phyloP scores from a whole-genome alignment of 2,329 filamentous ascomycete species.

The Chaetomiaceae sp. region DNA sequence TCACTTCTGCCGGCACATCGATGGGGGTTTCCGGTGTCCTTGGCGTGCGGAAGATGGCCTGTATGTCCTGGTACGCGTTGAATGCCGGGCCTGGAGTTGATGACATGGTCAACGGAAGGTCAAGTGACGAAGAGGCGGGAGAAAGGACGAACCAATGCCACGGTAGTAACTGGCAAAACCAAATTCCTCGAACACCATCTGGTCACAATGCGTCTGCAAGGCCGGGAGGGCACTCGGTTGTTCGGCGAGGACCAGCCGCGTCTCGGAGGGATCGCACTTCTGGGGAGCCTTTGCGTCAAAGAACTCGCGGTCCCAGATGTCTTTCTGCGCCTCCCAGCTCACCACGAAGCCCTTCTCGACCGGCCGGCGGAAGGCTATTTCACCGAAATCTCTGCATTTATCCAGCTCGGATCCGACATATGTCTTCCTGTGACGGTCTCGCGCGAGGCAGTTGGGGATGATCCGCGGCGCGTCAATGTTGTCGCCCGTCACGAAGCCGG shows the following conservation, averaged over 20 bases:
- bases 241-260: conserved; percentile 80
- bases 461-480: conserved; percentile 55
- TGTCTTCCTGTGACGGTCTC: conserved; percentile 71
- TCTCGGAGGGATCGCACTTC: conserved; percentile 71
- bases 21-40: conserved; percentile 41
- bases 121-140: neutral
- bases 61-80: conserved; percentile 78
- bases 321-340: conserved; percentile 93
- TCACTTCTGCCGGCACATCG: conserved; percentile 64
- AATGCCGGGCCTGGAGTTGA: conserved; percentile 58
- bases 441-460: conserved; percentile 85
- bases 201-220: conserved; percentile 85
- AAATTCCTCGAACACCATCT: conserved; percentile 97
- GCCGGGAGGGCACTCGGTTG: conserved; percentile 76
- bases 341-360: conserved; percentile 94
- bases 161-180: conserved; percentile 84
- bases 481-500: conserved; percentile 62
- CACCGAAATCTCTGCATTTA: conserved; percentile 81
- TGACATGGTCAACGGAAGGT: conserved; percentile 2
- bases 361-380: conserved; percentile 79
- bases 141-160: conserved; percentile 52
- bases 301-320: conserved; percentile 90
- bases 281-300: conserved; percentile 64
- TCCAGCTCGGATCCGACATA: conserved; percentile 78
- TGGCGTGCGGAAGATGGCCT: conserved; percentile 61